Conservation (phyloP, 495 filamentous ascomycete genomes). For the Entonaema liquescens region DNA sequence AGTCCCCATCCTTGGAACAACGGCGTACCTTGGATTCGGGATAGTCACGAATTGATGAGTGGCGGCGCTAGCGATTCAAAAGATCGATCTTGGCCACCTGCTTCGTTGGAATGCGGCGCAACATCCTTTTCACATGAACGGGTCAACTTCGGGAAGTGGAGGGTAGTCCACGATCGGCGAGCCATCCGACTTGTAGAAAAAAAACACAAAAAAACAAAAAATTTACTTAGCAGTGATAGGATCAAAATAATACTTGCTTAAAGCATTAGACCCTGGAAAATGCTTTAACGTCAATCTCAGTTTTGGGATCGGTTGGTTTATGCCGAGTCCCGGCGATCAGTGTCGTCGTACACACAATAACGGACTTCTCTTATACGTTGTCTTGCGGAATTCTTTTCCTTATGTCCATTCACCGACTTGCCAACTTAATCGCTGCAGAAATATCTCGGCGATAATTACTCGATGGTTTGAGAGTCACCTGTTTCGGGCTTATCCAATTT, state of each 20-base stretch:
- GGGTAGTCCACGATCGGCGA: conserved; percentile 16
- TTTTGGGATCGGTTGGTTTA: conserved; percentile 21
- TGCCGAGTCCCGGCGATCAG: conserved; percentile 30
- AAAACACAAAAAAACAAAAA: background rate
- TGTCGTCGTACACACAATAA: conserved; percentile 26
- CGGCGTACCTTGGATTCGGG: conserved; percentile 42
- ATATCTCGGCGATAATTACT: conserved; percentile 36
- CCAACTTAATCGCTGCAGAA: conserved; percentile 28
- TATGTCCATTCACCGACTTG: conserved; percentile 30
- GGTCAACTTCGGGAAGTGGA: conserved; percentile 18
- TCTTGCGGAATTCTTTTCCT: conserved; percentile 25
- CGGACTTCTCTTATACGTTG: conserved; percentile 21
- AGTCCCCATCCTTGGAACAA: conserved; percentile 33
- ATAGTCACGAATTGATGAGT: conserved; percentile 40
- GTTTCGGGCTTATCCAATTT: conserved; percentile 17
- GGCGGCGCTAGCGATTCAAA: conserved; percentile 33
- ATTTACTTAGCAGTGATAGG: conserved; percentile 7
- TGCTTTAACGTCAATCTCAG: conserved; percentile 1
- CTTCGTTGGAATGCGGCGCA: conserved; percentile 30
- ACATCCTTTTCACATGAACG: conserved; percentile 15
- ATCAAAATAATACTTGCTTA: background rate
- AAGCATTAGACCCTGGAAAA: conserved; percentile 18
- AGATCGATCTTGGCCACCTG: conserved; percentile 35
- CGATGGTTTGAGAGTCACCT: conserved; percentile 16
- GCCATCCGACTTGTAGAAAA: conserved; percentile 30